A percentile compares a stretch with the other conserved stretches of the same genome.
These are phyloP conservation scores for Clonostachys rhizophaga DNA, from an alignment of 2,329 filamentous ascomycete species.

Conservation along the genomic window DNA sequence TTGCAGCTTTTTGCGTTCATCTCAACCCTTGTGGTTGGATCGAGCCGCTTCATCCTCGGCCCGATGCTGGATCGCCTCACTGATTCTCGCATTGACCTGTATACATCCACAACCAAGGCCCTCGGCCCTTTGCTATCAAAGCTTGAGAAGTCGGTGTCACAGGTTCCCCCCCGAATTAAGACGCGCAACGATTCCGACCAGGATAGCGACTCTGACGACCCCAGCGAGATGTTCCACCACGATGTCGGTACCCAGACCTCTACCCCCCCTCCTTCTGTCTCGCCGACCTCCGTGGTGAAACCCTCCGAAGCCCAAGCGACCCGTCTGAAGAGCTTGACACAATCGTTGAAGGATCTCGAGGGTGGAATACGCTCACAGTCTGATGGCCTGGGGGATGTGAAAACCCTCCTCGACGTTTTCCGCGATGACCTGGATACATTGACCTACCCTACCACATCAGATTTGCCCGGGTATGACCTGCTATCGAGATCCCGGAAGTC, in stretches of 20 bases:
- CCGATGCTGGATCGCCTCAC: constrained; percentile 53
- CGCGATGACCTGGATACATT: constrained; percentile 62
- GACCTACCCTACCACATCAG: constrained; percentile 35
- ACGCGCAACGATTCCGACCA: constrained; percentile 9
- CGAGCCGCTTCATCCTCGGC: constrained; percentile 62
- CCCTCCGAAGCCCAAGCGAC: constrained; percentile 30
- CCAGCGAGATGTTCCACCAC: constrained; percentile 75
- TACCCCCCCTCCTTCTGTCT: constrained; percentile 8
- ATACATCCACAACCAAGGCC: constrained; percentile 38
- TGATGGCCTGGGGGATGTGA: constrained; percentile 44
- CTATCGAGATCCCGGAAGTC: not conserved
- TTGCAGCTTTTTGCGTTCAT: constrained; percentile 53
- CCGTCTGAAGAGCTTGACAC: constrained; percentile 34
- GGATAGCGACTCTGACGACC: constrained; percentile 51
- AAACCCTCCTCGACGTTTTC: constrained; percentile 51
- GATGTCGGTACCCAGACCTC: constrained; percentile 78
- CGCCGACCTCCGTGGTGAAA: constrained; percentile 11
- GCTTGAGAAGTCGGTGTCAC: constrained; percentile 55
- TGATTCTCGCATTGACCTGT: constrained; percentile 47
- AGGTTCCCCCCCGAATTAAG: constrained; percentile 40
- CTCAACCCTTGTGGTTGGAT: constrained; percentile 64
- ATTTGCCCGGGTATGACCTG: not conserved
- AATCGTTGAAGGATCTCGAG: constrained; percentile 33
- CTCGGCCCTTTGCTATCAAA: constrained; percentile 40
- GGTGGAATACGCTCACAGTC: constrained; percentile 37